Evolutionary conservation across 2,329 filamentous ascomycete genomes (phyloP), one percentile per base, ranked within the genome.

Genomic region (Tolypocladium tropicale): DNA sequence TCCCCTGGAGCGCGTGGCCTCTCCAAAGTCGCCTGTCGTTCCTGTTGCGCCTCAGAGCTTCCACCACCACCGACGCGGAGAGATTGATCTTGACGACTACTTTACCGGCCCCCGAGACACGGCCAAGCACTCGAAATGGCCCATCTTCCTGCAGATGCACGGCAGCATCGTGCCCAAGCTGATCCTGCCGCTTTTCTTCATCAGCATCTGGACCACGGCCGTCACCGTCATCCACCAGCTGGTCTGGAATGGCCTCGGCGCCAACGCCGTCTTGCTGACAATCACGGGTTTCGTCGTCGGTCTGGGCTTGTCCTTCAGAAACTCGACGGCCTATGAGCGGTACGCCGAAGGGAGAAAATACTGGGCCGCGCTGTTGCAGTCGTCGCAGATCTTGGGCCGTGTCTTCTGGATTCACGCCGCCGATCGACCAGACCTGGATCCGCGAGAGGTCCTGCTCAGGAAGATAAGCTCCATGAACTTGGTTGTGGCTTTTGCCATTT

Each of bases 251-350:
- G 53, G 18, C 0, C 53, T 72, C 4, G 66, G 64, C 21, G 68
- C 74, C 49, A 60, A 72, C 58, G 71, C 71, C 0, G 70, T 73
- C 34, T 76, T 91, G 23, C 77, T 92, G 54, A 91, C 88, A 1
- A 83, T 92, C 54, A 80, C 88, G 49, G 88, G 88, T 85, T 91
- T 92, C 74, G 85, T 92, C 58, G 87, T 92, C 68, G 85, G 85
- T 80, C 73, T 92, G 57, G 81, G 85, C n/a, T 78, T 92, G 36
- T 90, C 86, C 1, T 90, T 92, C 73, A 83, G 88, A 57, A 88
- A 81, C 60, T 85, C 86, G 2, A 89, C 87, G 9, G 88, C 88
- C 11, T 92, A 92, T 63, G 88, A 92, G 71, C 81, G 86, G 62
- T 85, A 84, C 66, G 77, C 76, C 43, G 84, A 88, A 60, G 84